Percentiles rank a stretch among this genome's conserved stretches.
phyloP scores from a whole-genome alignment of 2,329 filamentous ascomycete species.

The Talaromyces atroroseus region DNA sequence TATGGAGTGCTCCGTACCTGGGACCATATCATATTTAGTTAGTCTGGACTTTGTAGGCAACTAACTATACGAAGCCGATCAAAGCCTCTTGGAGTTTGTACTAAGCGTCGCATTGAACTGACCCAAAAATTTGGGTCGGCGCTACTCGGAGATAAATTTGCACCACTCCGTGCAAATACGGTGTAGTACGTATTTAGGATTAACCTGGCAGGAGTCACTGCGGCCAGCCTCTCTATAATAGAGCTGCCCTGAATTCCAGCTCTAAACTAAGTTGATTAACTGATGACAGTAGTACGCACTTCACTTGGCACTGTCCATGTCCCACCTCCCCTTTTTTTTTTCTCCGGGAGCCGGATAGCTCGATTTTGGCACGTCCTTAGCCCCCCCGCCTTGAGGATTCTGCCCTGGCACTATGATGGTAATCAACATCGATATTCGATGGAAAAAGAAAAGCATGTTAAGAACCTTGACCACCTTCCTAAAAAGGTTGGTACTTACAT shows the following conservation, averaged over 20 bases:
- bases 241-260: neutral
- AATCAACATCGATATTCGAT: neutral
- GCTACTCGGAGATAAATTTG: neutral
- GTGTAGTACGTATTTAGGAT: neutral
- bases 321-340: neutral
- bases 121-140: slow-evolving; percentile 5
- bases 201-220: neutral
- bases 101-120: neutral
- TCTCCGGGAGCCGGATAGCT: too few species aligned
- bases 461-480: neutral
- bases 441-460: neutral
- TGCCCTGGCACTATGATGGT: neutral
- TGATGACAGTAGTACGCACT: neutral
- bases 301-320: neutral
- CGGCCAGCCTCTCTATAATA: neutral
- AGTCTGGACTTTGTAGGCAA: neutral
- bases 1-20: neutral
- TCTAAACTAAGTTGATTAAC: neutral
- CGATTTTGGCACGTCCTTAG: neutral
- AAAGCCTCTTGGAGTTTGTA: neutral
- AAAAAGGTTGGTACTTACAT: slow-evolving; percentile 8
- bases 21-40: too few species aligned
- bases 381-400: neutral
- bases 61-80: neutral
- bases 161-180: too few species aligned